phyloP scores from a whole-genome alignment of 1,139 yeast genomes.

The Blastobotrys persicus region DNA sequence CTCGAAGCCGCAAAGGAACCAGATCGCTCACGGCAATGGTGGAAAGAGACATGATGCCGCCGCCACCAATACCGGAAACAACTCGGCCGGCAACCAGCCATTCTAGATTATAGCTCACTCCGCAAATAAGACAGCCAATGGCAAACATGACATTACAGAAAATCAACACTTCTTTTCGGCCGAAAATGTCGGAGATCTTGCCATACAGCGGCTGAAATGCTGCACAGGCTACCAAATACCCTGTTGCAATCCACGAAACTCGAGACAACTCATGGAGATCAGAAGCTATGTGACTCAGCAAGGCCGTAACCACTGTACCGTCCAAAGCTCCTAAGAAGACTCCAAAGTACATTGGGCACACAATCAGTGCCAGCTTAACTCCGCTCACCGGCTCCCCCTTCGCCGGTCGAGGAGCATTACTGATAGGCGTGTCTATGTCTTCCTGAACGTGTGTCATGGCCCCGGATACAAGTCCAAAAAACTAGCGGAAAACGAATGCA shows the following conservation, averaged over 20 bases:
- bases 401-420: neutral
- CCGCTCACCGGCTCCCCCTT: constrained; percentile 3
- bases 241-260: constrained; percentile 60
- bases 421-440: neutral
- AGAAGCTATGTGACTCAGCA: constrained; percentile 60
- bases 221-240: constrained; percentile 58
- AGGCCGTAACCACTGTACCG: constrained; percentile 63
- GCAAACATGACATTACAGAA: constrained; percentile 51
- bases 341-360: constrained; percentile 46
- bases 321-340: constrained; percentile 60
- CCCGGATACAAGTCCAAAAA: too few relatives aligned
- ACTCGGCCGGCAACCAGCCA: constrained; percentile 60
- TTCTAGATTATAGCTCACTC: constrained; percentile 42
- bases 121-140: constrained; percentile 56
- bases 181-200: constrained; percentile 81
- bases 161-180: constrained; percentile 57
- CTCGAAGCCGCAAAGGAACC: constrained; percentile 56
- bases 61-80: constrained; percentile 63
- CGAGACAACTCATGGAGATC: constrained; percentile 55
- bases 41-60: constrained; percentile 56
- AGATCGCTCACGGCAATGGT: constrained; percentile 58
- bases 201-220: constrained; percentile 81
- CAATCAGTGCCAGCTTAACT: constrained; percentile 24
- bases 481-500: neutral
- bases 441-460: constrained; percentile 5